Conservation (phyloP, 1,284 basidiomycete species). For the Quambalaria eucalypti region DNA sequence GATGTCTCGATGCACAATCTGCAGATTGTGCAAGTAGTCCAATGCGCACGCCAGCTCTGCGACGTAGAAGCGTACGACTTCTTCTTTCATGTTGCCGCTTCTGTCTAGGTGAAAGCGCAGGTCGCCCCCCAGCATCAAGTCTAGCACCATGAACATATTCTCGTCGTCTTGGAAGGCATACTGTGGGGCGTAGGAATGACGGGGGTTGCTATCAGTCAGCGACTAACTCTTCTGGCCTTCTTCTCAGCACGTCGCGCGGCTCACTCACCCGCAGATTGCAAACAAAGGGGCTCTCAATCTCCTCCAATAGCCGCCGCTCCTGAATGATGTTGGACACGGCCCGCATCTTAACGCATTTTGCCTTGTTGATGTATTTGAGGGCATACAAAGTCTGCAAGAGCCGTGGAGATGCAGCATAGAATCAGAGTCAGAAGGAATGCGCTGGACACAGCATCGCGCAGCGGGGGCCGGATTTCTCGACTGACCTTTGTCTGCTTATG, state of each 20-base stretch:
- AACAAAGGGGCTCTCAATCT: conserved; percentile 90
- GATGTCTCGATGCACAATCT: conserved; percentile 63
- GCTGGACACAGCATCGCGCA: too few relatives aligned
- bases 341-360: conserved; percentile 92
- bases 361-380: conserved; percentile 97
- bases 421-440: too few relatives aligned
- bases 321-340: conserved; percentile 95
- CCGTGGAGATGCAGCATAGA: not conserved
- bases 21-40: conserved; percentile 78
- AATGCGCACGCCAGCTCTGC: conserved; percentile 78
- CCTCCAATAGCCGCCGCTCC: conserved; percentile 49
- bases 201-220: not conserved
- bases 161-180: conserved; percentile 97
- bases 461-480: not conserved
- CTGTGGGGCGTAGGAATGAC: not conserved
- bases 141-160: conserved; percentile 94
- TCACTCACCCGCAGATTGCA: conserved; percentile 65
- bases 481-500: conserved; percentile 85
- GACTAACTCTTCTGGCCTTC: not conserved
- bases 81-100: conserved; percentile 65
- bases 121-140: conserved; percentile 92
- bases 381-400: conserved; percentile 59
- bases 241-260: not conserved
- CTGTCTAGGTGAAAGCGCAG: conserved; percentile 85
- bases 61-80: conserved; percentile 76